Evolutionary conservation across 148 eudicot genomes (phyloP), one percentile per base, ranked within the genome.

Genomic region (Rhododendron ovatum): DNA sequence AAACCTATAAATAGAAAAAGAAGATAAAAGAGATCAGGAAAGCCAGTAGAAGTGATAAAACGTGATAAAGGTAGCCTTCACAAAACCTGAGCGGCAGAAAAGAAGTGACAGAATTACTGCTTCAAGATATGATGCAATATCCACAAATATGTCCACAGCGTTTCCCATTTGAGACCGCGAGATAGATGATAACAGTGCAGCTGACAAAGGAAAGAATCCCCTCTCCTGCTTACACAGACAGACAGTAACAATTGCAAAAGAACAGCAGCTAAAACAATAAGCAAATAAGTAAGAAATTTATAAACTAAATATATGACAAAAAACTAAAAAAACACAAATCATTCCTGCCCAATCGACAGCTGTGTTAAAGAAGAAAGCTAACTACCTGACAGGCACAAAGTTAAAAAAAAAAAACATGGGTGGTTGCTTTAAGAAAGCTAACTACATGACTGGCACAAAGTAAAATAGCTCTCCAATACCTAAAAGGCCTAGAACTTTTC

Each of bases 181-280:
- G 83, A 85, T 81, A 53, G 98, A 95, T 84, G 98, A 91, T 80
- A 98, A 89, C 75, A 98, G 85, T 39, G 99, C 99, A 87, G 95
- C 91, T 43, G 96, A 94, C 88, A 98, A 90, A 76, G 99, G 97
- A 89, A 98, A 95, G 89, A 98, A 95, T 24, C 99, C 99, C 83
- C 97, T 94, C 82, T 95, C 99, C 99, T 98, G 91, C 79, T 86
- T 65, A 84, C 13, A 50, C 61, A 74, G 48, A 59, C 53, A 86
- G 17, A 80, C 26, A 50, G n/a, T 57, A 83, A 51, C 55, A 82
- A 65, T 71, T 53, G 8, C 15, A 3, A 47, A 82, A 3, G n/a
- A 61, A 78, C 13, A 87, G 43, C 39, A 28, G 15, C 2, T 24
- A 61, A 82, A 43, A 47, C 17, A 80, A 75, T 33, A 15, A 26